Conservation (phyloP, 2,329 filamentous ascomycete species). For the Uncinocarpus reesii region DNA sequence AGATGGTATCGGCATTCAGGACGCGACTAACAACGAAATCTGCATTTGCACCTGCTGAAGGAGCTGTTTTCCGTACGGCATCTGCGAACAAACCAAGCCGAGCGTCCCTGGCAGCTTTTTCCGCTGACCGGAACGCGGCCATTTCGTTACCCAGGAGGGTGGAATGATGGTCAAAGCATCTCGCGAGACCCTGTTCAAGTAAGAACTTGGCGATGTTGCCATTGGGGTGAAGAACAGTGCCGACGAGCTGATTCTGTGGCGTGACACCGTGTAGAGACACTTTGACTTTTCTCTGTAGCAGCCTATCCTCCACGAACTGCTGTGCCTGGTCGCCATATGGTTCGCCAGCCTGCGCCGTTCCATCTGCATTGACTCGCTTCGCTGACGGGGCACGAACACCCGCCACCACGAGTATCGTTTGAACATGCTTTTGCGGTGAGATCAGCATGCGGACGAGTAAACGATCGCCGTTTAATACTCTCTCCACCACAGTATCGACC, state of each 20-base stretch:
- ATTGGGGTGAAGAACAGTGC: conserved; percentile 71
- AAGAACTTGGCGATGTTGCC: conserved; percentile 90
- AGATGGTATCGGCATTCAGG: conserved; percentile 78
- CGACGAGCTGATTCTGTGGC: conserved; percentile 85
- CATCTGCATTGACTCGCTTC: conserved; percentile 69
- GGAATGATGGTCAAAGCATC: conserved; percentile 92
- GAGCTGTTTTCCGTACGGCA: conserved; percentile 53
- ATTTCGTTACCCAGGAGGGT: conserved; percentile 83
- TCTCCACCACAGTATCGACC: conserved; percentile 78
- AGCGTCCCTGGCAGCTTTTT: conserved; percentile 69
- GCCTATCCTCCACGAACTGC: conserved; percentile 70
- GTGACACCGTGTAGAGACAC: conserved; percentile 76
- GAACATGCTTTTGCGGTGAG: conserved; percentile 71
- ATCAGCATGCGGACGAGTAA: conserved; percentile 73
- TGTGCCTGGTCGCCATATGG: conserved; percentile 83
- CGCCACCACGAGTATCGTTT: conserved; percentile 80
- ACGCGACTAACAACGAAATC: conserved; percentile 81
- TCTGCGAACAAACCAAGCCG: conserved; percentile 74
- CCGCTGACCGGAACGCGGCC: conserved; percentile 71
- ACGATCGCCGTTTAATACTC: conserved; percentile 82
- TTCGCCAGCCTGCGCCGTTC: conserved; percentile 73
- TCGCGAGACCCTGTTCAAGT: conserved; percentile 76
- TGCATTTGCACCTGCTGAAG: conserved; percentile 48
- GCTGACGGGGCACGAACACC: conserved; percentile 85
- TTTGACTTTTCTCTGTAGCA: conserved; percentile 77